These are phyloP conservation scores for Calvatia gigantea DNA, from an alignment of 768 basidiomycete species.

Conservation along the genomic window DNA sequence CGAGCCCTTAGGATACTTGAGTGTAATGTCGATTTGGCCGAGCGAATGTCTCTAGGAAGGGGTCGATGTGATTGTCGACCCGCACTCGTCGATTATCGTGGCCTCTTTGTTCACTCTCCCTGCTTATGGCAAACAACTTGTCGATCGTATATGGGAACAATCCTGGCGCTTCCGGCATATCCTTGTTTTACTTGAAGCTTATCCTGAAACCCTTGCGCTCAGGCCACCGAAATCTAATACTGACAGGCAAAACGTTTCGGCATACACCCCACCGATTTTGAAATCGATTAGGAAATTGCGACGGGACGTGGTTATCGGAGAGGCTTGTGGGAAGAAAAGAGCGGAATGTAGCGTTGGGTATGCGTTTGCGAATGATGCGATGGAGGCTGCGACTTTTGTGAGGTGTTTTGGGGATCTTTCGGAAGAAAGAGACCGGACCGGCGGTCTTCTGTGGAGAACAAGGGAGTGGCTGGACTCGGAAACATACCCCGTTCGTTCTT, in stretches of 20 bases:
- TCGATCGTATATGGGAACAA: conserved; percentile 40
- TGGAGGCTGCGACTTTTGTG: conserved; percentile 53
- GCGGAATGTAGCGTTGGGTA: conserved; percentile 39
- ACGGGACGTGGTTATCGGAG: conserved; percentile 58
- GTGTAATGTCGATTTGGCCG: conserved; percentile 55
- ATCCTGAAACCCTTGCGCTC: conserved; percentile 43
- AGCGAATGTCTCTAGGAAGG: conserved; percentile 59
- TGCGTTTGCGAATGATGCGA: conserved; percentile 60
- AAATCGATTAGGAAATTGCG: conserved; percentile 69
- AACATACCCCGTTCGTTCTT: conserved; percentile 17
- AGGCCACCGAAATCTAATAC: conserved; percentile 16
- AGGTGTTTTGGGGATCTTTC: conserved; percentile 59
- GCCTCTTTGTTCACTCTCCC: conserved; percentile 45
- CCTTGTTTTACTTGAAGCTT: conserved; percentile 66
- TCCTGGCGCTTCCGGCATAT: conserved; percentile 63
- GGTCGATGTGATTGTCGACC: conserved; percentile 66
- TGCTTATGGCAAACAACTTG: conserved; percentile 40
- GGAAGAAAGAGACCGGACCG: conserved; percentile 38
- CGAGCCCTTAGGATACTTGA: conserved; percentile 40
- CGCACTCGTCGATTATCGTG: conserved; percentile 55
- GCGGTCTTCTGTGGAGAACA: conserved; percentile 51
- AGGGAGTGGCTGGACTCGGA: conserved; percentile 64
- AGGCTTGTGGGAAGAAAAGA: conserved; percentile 53
- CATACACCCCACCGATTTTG: conserved; percentile 64
- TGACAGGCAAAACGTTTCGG: conserved; percentile 27